Conservation (phyloP, 2,329 filamentous ascomycete species). For the Teratosphaeria gauchensis region DNA sequence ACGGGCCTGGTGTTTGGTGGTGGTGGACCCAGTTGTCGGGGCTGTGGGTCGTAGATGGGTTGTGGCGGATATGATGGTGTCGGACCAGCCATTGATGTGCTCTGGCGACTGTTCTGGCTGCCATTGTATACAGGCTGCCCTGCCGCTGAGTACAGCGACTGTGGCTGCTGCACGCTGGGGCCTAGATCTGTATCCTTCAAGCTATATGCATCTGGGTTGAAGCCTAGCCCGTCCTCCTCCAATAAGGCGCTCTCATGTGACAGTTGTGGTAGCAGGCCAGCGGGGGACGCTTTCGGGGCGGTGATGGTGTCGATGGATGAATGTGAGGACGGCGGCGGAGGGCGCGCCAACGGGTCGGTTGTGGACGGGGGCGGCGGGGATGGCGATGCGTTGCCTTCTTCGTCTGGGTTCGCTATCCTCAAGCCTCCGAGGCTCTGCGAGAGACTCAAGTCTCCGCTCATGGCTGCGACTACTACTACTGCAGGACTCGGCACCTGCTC, state of each 20-base stretch:
- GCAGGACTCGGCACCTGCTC: neutral
- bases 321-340: slow-evolving; percentile 23
- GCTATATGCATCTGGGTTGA: slow-evolving; percentile 32
- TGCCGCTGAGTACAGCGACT: slow-evolving; percentile 6
- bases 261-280: slow-evolving; percentile 25
- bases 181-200: slow-evolving; percentile 11
- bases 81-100: slow-evolving; percentile 26
- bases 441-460: slow-evolving; percentile 81
- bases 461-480: slow-evolving; percentile 33
- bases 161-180: slow-evolving; percentile 3
- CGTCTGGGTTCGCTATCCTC: slow-evolving; percentile 93
- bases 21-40: slow-evolving; percentile 22
- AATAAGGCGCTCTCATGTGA: slow-evolving; percentile 26
- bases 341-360: neutral
- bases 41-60: slow-evolving; percentile 10
- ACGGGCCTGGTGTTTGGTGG: slow-evolving; percentile 26
- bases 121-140: slow-evolving; percentile 14
- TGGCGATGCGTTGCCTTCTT: slow-evolving; percentile 40
- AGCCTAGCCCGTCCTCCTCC: slow-evolving; percentile 28
- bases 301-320: slow-evolving; percentile 31
- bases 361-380: slow-evolving; percentile 19
- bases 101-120: slow-evolving; percentile 26
- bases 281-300: slow-evolving; percentile 3
- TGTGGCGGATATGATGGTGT: slow-evolving; percentile 27
- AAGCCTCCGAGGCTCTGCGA: slow-evolving; percentile 87